Base-by-base conservation (phyloP, 345 rosid species). In the Corchorus capsularis region DNA sequence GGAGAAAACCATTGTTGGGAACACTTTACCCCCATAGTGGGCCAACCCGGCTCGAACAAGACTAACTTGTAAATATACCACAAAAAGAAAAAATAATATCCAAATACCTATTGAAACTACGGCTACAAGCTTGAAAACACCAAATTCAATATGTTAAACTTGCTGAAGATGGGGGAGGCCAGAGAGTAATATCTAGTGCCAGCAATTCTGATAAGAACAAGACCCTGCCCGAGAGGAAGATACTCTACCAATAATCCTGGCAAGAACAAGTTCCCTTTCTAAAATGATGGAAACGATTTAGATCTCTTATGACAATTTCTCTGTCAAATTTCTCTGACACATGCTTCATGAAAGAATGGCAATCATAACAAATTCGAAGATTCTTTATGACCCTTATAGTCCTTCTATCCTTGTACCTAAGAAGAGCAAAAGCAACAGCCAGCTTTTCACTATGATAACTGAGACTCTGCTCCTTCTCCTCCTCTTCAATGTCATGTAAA, bases 281-380 rank as follows among this genome's bases (percentile, higher is more conserved):
- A 78, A 87, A 87, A 85, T 80, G 88, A 73, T 85, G 90, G 82
- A 85, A 87, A 6, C 86, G 79, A 67, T 86, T 86, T 59, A 82
- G 76, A 56, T 89, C 88, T 45, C 84, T 77, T 54, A 87, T 69
- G 41, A 83, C 41, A 22, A 87, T 87, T 67, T 80, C 80, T 47
- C 81, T 76, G 59, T 61, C 70, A 43, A 71, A 84, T 71, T 79
- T 84, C 47, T 74, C 8, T 0, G 85, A 81, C 7, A 80, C 77
- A 49, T 83, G 83, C 82, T 91, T 89, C 84, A 82, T 83, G 81
- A 87, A 85, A 67, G 57, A 32, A 72, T 88, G 96, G 53, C 83
- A 78, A 47, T 86, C 88, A 2, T 71, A 77, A 73, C 86, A 84
- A 63, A 75, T 87, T 34, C 84, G 85, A 55, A 86, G 83, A 74